These are phyloP conservation scores for Phytophthora sp. DNA, from an alignment of 352 stramenopile genomes.

Conservation along the genomic window DNA sequence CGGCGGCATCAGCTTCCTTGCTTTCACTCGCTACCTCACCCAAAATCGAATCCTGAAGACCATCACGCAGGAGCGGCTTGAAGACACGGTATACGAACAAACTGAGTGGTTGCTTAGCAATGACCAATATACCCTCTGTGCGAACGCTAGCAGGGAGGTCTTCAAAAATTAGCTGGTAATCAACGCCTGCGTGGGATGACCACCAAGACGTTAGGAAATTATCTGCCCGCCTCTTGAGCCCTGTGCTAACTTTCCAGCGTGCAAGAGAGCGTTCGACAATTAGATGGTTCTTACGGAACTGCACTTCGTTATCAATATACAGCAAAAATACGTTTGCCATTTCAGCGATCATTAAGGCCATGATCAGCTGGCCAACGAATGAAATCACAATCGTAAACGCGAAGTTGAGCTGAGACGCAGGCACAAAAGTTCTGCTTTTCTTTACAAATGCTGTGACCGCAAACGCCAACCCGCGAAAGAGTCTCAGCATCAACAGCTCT, in stretches of 20 bases:
- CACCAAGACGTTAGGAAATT: slow-evolving; percentile 64
- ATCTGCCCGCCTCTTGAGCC: slow-evolving; percentile 44
- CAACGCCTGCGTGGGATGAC: slow-evolving; percentile 61
- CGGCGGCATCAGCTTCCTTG: slow-evolving; percentile 9
- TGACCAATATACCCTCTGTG: slow-evolving; percentile 50
- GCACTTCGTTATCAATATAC: slow-evolving; percentile 67
- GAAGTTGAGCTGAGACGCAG: slow-evolving; percentile 46
- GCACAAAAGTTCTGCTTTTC: slow-evolving; percentile 58
- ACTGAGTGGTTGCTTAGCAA: slow-evolving; percentile 50
- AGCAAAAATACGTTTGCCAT: slow-evolving; percentile 69
- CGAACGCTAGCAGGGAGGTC: slow-evolving; percentile 56
- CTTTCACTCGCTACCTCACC: background rate
- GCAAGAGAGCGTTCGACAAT: slow-evolving; percentile 53
- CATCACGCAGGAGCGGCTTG: slow-evolving; percentile 34
- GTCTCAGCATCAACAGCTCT: slow-evolving; percentile 39
- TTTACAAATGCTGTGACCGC: slow-evolving; percentile 67
- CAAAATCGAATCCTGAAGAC: background rate
- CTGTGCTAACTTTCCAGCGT: slow-evolving; percentile 43
- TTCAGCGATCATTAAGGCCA: slow-evolving; percentile 81
- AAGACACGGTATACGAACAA: slow-evolving; percentile 54
- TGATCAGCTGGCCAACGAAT: slow-evolving; percentile 64
- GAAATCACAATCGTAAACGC: slow-evolving; percentile 59
- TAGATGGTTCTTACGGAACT: slow-evolving; percentile 79
- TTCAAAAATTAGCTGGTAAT: slow-evolving; percentile 64
- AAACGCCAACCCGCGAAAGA: slow-evolving; percentile 60